Conservation (phyloP, 2,329 filamentous ascomycete species). For the Didymella exigua region DNA sequence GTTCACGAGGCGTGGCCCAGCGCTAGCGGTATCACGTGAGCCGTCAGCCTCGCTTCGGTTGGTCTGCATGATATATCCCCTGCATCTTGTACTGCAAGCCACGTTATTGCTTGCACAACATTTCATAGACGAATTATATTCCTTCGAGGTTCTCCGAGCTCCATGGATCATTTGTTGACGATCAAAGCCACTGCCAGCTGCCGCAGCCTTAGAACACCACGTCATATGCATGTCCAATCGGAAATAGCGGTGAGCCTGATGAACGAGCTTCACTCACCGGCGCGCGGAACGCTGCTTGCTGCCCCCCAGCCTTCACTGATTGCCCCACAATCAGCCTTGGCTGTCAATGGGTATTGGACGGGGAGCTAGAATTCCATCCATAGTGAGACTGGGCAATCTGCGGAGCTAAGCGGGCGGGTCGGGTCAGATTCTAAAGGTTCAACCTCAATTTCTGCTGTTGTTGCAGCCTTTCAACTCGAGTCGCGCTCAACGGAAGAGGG, state of each 20-base stretch:
- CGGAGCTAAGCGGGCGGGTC: slow-evolving; percentile 26
- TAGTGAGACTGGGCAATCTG: slow-evolving; percentile 26
- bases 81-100: slow-evolving; percentile 2
- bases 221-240: slow-evolving; percentile 17
- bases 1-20: background rate
- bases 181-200: background rate
- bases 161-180: background rate
- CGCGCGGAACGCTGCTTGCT: slow-evolving; percentile 12
- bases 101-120: background rate
- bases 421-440: slow-evolving; percentile 6
- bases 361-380: slow-evolving; percentile 11
- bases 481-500: slow-evolving; percentile 10
- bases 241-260: slow-evolving; percentile 33
- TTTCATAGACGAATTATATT: background rate
- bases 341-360: slow-evolving; percentile 24
- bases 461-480: slow-evolving; percentile 6
- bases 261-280: slow-evolving; percentile 15
- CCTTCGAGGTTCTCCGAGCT: background rate
- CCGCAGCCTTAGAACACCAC: background rate
- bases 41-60: background rate
- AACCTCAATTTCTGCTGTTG: slow-evolving; percentile 7
- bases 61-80: background rate
- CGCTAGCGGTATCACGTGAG: slow-evolving; percentile 4
- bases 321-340: slow-evolving; percentile 22
- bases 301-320: slow-evolving; percentile 1